Base-by-base conservation (phyloP, 768 basidiomycete species). In the Pisolithus microcarpus region DNA sequence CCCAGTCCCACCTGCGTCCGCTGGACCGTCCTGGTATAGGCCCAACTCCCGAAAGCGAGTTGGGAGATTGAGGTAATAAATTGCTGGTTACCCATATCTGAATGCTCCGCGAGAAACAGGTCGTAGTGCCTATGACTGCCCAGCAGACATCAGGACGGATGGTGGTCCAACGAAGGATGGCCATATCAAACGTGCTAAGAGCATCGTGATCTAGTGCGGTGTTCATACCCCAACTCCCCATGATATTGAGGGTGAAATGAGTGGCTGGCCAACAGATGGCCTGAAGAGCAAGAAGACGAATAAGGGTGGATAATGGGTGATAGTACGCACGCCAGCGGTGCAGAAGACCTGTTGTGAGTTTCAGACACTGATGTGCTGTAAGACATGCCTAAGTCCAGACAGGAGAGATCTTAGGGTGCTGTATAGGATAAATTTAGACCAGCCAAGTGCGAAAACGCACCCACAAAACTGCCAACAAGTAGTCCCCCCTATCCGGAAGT, bases 21-120 rank as follows among this genome's bases (percentile, higher is more conserved):
- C 75, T 77, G 31, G 59, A 45, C 52, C 58, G 59, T 36, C 49
- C 48, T 13, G 52, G 31, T 21, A 30, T 40, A 7, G 28, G 1
- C 28, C 52, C 51, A 1, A 50, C 44, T 53, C 49, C 44, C 15
- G 60, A 38, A 19, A 47, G 19, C 11, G 53, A 39, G 46, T 13
- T 28, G 4, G 58, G 45, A 6, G 56, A 53, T 26, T 13, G 34
- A 1, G 49, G 38, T 4, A 67, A 68, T 52, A 98, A 78, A 65
- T 98, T 98, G 62, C 85, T 87, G 38, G 93, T 95, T 23, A 96
- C 93, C 92, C 93, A 98, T 53, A 96, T 84, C 70, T 96, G 91
- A 49, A 97, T 78, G 57, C 84, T 80, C 49, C 88, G 78, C 57
- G 84, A 85, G 49, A 85, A 73, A 61, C 85, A 89, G 0, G 95